Conservation (phyloP, 306 rosid species). For the Medicago ruthenica region DNA sequence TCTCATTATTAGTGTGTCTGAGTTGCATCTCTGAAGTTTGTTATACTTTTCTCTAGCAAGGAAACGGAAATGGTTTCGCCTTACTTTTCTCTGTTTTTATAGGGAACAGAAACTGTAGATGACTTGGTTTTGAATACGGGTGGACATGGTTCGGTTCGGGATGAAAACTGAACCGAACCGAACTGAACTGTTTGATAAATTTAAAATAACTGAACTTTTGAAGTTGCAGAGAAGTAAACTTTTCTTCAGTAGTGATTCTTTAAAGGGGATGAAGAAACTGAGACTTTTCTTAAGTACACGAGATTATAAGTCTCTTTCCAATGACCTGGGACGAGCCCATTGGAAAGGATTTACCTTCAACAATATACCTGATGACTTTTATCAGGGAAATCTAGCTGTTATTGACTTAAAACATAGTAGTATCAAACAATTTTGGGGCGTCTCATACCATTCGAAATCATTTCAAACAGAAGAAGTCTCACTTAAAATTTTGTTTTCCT, state of each 20-base stretch:
- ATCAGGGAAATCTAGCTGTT: conserved; percentile 37
- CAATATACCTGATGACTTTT: conserved; percentile 38
- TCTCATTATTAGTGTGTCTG: too few species aligned
- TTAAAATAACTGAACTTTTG: too few species aligned
- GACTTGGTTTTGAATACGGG: conserved; percentile 39
- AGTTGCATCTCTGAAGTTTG: too few species aligned
- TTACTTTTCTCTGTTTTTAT: too few species aligned
- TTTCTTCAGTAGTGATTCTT: conserved; percentile 32
- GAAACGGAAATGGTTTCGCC: too few species aligned
- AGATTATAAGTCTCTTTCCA: conserved; percentile 39
- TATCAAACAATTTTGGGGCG: conserved; percentile 40
- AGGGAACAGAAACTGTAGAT: conserved; percentile 38
- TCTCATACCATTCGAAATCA: too few species aligned
- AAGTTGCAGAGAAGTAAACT: not conserved
- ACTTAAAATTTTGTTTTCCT: too few species aligned
- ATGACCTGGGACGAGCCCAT: conserved; percentile 43
- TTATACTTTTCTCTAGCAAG: too few species aligned
- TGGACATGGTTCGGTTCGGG: too few species aligned
- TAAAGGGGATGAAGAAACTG: conserved; percentile 47
- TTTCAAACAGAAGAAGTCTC: too few species aligned
- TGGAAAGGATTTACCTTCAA: conserved; percentile 48
- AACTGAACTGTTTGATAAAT: too few species aligned
- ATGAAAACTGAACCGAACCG: too few species aligned
- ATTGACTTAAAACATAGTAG: conserved; percentile 26
- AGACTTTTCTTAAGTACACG: conserved; percentile 53